Evolutionary conservation across 106 monocot species (phyloP), one percentile per base, ranked within the genome.

Genomic region (Acorus calamus): DNA sequence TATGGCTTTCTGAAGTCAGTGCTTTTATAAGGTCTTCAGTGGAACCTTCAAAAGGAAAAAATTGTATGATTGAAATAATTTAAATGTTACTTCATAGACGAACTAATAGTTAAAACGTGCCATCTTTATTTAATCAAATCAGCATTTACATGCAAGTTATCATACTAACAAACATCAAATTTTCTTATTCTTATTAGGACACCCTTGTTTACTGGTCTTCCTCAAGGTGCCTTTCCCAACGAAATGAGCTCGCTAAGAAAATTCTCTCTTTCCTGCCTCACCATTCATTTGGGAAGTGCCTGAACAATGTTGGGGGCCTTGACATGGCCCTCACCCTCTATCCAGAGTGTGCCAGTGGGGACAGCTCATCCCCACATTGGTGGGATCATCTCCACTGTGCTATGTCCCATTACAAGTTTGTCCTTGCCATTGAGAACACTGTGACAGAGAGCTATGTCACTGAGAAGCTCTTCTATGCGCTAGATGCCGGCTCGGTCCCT

Each of bases 401-500:
- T 46, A 96, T 96, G 91, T 96, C 96, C 0, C 84, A 83, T 42
- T 96, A 96, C 79, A 96, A 96, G 66, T 96, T 91, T 46, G 85
- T 85, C 46, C 91, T 96, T 52, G 96, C 91, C 61, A 85, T 96
- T 11, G 96, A 96, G 77, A 96, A 96, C 74, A 91, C 90, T 2
- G 63, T 46, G 14, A 72, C 63, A 0, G 91, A 96, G 28, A 91
- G 91, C 58, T 96, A 96, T 44, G 85, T 91, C 44, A 96, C 96
- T 0, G 96, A 96, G 76, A 96, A 96, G 62, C 80, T 96, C 45
- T 96, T 64, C 70, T 96, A 96, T 47, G 91, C 96, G 6, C 70
- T 96, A 2, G 91, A 96, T 57, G 70, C 85, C 43, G 96, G 96
- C 12, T 73, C 96, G 1, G 87, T 96, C 49, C 96, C 96, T 0